Conservation (phyloP, 148 eudicot species). For the Dysphania ambrosioides region DNA sequence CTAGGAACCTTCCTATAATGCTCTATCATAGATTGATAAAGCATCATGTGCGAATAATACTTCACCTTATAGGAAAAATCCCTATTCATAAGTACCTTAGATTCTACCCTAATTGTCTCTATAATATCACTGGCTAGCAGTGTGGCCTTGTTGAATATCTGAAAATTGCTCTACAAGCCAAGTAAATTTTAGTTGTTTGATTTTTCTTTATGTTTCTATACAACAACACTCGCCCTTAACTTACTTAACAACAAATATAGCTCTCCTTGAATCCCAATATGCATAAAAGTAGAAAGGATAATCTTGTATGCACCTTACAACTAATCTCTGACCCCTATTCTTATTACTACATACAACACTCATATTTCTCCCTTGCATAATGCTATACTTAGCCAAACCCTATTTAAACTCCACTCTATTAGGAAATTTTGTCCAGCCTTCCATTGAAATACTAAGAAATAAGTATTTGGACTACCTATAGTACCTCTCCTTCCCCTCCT, state of each 20-base stretch:
- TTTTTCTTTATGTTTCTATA: neutral
- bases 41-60: neutral
- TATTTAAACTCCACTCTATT: neutral
- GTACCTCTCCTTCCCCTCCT: too few relatives aligned
- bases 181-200: neutral
- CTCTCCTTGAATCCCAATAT: neutral
- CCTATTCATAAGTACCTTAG: neutral
- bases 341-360: neutral
- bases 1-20: neutral
- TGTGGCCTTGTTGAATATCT: conserved; percentile 6
- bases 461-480: neutral
- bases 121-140: neutral
- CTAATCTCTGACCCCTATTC: neutral
- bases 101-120: neutral
- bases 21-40: neutral
- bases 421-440: neutral
- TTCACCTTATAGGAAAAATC: neutral
- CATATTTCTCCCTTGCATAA: neutral
- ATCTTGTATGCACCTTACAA: neutral
- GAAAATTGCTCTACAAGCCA: neutral
- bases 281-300: neutral
- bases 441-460: neutral
- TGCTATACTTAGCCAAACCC: neutral
- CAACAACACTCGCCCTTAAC: neutral
- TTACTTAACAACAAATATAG: neutral